Percentiles rank a stretch among this genome's conserved stretches.
These are phyloP conservation scores for Pleomassaria siparia DNA, from an alignment of 2,329 filamentous ascomycete species.

Conservation along the genomic window DNA sequence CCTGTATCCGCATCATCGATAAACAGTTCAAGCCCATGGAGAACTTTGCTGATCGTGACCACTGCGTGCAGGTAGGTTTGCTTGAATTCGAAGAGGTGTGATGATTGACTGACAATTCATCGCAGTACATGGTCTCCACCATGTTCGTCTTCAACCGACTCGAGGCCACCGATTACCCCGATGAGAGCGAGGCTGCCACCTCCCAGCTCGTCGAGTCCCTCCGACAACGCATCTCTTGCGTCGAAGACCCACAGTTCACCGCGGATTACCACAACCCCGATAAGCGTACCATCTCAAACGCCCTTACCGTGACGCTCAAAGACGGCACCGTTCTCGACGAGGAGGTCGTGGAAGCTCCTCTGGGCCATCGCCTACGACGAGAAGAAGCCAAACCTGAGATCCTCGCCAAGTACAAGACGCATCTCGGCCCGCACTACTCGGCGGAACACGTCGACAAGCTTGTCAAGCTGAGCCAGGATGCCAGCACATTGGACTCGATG, in stretches of 20 bases:
- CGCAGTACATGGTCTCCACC: conserved; percentile 87
- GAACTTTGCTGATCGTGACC: conserved; percentile 99
- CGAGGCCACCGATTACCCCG: conserved; percentile 88
- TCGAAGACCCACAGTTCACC: conserved; percentile 95
- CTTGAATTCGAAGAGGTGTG: background rate
- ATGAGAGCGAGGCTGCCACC: conserved; percentile 88
- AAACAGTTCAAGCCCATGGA: conserved; percentile 99
- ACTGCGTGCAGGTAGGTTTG: conserved; percentile 78
- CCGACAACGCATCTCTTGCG: conserved; percentile 90
- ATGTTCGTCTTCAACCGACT: conserved; percentile 97
- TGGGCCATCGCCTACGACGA: conserved; percentile 86
- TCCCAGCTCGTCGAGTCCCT: conserved; percentile 88
- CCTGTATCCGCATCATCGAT: conserved; percentile 98
- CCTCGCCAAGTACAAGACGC: conserved; percentile 90
- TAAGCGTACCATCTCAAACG: conserved; percentile 96
- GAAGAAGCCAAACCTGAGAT: conserved; percentile 99
- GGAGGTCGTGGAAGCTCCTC: conserved; percentile 87
- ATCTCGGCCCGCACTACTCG: conserved; percentile 80
- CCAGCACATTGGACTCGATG: conserved; percentile 73
- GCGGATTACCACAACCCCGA: conserved; percentile 91
- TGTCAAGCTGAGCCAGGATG: conserved; percentile 75
- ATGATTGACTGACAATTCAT: conserved; percentile 19
- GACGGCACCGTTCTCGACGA: conserved; percentile 91
- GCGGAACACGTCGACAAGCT: conserved; percentile 78
- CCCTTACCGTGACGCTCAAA: conserved; percentile 89